Evolutionary conservation across 2,329 filamentous ascomycete species (phyloP), one percentile per base, ranked within the genome.

Genomic region (Aspergillus versicolor): DNA sequence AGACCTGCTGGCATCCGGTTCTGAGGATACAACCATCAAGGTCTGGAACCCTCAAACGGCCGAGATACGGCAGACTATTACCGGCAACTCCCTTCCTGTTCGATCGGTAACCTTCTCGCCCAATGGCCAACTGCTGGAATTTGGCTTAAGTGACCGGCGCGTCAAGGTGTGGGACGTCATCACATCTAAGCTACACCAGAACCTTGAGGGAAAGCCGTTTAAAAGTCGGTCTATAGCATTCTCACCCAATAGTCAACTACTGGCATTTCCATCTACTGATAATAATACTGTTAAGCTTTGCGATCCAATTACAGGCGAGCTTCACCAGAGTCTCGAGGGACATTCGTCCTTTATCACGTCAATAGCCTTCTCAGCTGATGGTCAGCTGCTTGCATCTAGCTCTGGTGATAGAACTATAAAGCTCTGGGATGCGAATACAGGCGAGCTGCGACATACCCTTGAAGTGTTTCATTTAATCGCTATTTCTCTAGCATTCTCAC

Each of bases 181-280:
- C 8, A 58, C 61, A 13, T 48, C 47, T 17, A 15, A 19, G 11
- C 22, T 47, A 12, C 22, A 17, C 6, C 46, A 49, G 12, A 56
- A 24, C 17, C 52, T 59, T 5, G 12, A 54, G 52, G 61, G 19
- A 21, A 21, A 21, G 45, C 15, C 15, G 27, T 40, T 44, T 46
- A 49, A 17, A 17, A 15, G 17, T 5, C n/a, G 48, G 12, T 49
- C 46, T 6, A 54, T 63, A 8, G 49, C 51, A 24, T 65, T 65
- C 27, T 58, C 42, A 41, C 43, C 40, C 3, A 45, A 54, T 37
- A 40, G 52, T n/a, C 41, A 21, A 27, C 13, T 41, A 5, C 49
- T 57, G 19, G 54, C 48, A 24, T 47, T 21, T 2, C 43, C 9
- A 5, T 24, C 17, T 54, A 21, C 34, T 7, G 11, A 11, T 17